These are phyloP conservation scores for Catharanthus roseus DNA, from an alignment of 257 asterid species.

Conservation along the genomic window DNA sequence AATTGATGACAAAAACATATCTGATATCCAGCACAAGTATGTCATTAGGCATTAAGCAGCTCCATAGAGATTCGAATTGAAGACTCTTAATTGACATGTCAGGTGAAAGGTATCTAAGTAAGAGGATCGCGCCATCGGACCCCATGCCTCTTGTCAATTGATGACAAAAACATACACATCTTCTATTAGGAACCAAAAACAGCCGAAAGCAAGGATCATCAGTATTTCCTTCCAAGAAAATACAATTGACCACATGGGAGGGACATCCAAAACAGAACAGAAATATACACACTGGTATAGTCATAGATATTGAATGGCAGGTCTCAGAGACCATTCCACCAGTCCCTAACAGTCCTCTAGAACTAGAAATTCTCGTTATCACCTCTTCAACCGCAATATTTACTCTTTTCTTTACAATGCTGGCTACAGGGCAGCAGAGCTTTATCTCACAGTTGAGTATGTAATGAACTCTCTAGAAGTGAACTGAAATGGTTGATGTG, in stretches of 20 bases:
- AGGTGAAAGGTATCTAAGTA: too few species aligned
- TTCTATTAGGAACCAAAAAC: neutral
- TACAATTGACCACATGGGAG: neutral
- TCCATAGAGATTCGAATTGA: too few species aligned
- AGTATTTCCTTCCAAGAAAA: neutral
- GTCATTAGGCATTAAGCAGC: too few species aligned
- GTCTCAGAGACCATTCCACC: neutral
- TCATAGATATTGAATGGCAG: too few species aligned
- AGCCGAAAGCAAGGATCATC: neutral
- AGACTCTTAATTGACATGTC: too few species aligned
- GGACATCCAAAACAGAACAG: neutral
- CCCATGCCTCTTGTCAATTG: too few species aligned
- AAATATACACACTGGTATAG: neutral
- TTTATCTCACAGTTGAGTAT: constrained; percentile 71
- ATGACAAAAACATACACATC: neutral
- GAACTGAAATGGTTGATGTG: constrained; percentile 86
- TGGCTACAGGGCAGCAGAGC: neutral
- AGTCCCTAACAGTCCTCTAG: neutral
- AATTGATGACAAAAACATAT: neutral
- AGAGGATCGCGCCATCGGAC: too few species aligned
- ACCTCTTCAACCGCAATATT: neutral
- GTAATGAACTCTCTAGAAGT: constrained; percentile 80
- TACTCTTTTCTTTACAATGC: neutral
- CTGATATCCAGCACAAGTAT: too few species aligned
- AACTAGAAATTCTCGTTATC: neutral